A percentile compares a stretch with the other conserved stretches of the same genome.
Evolutionary conservation across 352 stramenopile species (phyloP).

Genomic region (Phytophthora boehmeriae): DNA sequence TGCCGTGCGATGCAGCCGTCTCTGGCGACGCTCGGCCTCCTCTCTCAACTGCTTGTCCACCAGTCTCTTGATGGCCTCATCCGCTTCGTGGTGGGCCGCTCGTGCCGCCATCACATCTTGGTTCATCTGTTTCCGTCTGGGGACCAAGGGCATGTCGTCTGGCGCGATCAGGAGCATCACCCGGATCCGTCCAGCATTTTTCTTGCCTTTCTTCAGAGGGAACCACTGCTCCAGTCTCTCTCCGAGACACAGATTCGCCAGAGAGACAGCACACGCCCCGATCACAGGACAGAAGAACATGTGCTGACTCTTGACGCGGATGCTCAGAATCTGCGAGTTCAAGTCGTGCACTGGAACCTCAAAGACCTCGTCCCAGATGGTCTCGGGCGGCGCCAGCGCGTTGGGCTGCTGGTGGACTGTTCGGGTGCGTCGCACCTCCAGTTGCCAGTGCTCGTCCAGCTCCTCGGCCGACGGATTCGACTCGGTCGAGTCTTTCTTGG

Average conservation of each 20-base stretch:
- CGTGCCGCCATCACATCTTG: slow-evolving; percentile 51
- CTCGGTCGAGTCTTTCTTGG: slow-evolving; percentile 39
- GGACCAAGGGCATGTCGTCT: slow-evolving; percentile 19
- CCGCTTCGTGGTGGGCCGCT: slow-evolving; percentile 60
- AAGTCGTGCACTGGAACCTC: slow-evolving; percentile 45
- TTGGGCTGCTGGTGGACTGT: slow-evolving; percentile 44
- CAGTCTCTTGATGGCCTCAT: slow-evolving; percentile 66
- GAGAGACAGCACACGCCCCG: slow-evolving; percentile 55
- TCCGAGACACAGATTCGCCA: slow-evolving; percentile 47
- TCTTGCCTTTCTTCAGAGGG: slow-evolving; percentile 53
- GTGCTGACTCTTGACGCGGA: slow-evolving; percentile 74
- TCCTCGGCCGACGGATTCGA: slow-evolving; percentile 24
- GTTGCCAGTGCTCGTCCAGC: slow-evolving; percentile 21
- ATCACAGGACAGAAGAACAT: slow-evolving; percentile 60
- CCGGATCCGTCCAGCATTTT: slow-evolving; percentile 52
- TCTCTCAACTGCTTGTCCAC: slow-evolving; percentile 45
- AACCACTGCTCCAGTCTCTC: slow-evolving; percentile 63
- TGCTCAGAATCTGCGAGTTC: slow-evolving; percentile 53
- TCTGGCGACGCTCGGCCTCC: slow-evolving; percentile 36
- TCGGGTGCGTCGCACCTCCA: slow-evolving; percentile 58
- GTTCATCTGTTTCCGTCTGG: slow-evolving; percentile 32
- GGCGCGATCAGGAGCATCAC: slow-evolving; percentile 41
- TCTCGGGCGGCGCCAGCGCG: slow-evolving; percentile 35
- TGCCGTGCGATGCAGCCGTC: slow-evolving; percentile 15
- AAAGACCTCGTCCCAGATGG: slow-evolving; percentile 68